These are phyloP conservation scores for Asterochloris sp. DNA, from an alignment of 139 green algal genomes.

Conservation along the genomic window DNA sequence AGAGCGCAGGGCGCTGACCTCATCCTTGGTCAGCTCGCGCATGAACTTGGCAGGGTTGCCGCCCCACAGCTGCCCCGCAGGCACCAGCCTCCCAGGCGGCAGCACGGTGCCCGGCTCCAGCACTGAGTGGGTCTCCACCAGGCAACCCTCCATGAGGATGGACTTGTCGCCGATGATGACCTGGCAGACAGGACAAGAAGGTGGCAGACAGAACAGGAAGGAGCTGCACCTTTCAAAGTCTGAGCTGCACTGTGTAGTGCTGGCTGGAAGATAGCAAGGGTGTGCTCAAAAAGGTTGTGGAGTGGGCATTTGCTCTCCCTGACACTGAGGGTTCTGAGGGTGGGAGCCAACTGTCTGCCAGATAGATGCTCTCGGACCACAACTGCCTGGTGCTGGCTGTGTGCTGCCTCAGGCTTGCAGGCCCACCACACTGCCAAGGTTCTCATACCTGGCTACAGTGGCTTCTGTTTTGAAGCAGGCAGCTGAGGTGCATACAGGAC, in stretches of 20 bases:
- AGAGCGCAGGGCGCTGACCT: background rate
- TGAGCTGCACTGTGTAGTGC: too few relatives aligned
- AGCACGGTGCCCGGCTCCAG: conserved; percentile 79
- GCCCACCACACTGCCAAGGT: too few relatives aligned
- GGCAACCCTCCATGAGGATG: conserved; percentile 31
- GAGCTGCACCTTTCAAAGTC: too few relatives aligned
- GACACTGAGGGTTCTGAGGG: too few relatives aligned
- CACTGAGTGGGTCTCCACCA: conserved; percentile 70
- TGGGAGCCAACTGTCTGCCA: too few relatives aligned
- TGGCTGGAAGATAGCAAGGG: background rate
- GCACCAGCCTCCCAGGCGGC: conserved; percentile 72
- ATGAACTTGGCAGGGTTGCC: conserved; percentile 79
- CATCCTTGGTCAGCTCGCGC: conserved; percentile 59
- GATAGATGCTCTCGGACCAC: too few relatives aligned
- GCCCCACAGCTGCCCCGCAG: conserved; percentile 82
- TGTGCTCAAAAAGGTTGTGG: background rate
- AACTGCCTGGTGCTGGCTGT: too few relatives aligned
- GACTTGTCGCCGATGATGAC: conserved; percentile 15
- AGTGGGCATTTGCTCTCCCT: too few relatives aligned
- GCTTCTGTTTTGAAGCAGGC: too few relatives aligned
- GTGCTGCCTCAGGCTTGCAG: too few relatives aligned
- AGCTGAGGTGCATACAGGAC: too few relatives aligned
- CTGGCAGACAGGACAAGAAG: background rate
- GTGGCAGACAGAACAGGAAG: background rate
- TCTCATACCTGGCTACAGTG: too few relatives aligned